Percentiles rank a stretch among this genome's conserved stretches.
phyloP scores from a whole-genome alignment of 257 asterid species.

The Echium plantagineum region DNA sequence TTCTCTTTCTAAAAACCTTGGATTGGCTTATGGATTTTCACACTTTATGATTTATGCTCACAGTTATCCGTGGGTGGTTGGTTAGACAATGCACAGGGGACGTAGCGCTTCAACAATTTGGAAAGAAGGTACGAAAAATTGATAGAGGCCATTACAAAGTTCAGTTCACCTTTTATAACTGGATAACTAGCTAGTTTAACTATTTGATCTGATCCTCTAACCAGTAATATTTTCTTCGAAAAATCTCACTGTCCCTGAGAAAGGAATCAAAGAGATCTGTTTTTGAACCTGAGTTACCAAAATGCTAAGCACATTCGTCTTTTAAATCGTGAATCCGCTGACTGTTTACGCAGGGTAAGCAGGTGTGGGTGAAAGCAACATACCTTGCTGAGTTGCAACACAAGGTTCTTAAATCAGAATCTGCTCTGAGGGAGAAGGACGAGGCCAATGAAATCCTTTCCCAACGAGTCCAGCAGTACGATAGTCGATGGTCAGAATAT shows the following conservation, averaged over 20 bases:
- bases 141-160: background rate
- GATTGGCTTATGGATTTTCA: too few species aligned
- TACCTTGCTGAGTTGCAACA: conserved; percentile 92
- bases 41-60: conserved; percentile 9
- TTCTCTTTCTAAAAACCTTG: too few species aligned
- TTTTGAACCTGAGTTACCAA: background rate
- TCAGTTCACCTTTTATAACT: too few species aligned
- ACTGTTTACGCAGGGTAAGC: conserved; percentile 52
- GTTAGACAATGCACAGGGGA: conserved; percentile 93
- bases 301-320: background rate
- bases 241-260: background rate
- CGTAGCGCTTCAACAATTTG: conserved; percentile 66
- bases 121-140: conserved; percentile 52
- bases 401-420: conserved; percentile 83
- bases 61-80: conserved; percentile 98
- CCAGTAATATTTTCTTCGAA: background rate
- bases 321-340: background rate
- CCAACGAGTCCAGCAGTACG: conserved; percentile 83
- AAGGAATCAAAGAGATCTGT: background rate
- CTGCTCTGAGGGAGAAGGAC: conserved; percentile 64
- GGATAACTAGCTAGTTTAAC: background rate
- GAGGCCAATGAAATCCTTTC: conserved; percentile 84
- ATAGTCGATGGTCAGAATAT: conserved; percentile 92
- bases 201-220: background rate
- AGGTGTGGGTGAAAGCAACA: conserved; percentile 82